Evolutionary conservation across 2,329 filamentous ascomycete genomes (phyloP).

Genomic region (Pestalotiopsis sp.): DNA sequence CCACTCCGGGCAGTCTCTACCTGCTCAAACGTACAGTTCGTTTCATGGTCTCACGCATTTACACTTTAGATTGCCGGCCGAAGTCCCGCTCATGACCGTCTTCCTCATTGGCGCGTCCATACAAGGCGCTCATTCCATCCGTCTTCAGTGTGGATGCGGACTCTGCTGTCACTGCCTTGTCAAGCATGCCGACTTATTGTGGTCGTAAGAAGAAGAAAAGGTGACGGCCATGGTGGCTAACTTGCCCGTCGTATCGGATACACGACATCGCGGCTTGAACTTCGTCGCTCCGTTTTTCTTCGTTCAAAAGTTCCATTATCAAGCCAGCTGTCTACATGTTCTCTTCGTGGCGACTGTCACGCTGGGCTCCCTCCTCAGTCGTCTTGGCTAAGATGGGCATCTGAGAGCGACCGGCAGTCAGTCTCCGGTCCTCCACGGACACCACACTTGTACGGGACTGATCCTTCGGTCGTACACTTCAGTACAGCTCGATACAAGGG

Average conservation of each 20-base stretch:
- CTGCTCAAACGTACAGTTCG: neutral
- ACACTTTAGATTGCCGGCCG: slow-evolving; percentile 6
- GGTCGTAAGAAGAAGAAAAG: neutral
- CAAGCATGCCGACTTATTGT: neutral
- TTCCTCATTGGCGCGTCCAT: neutral
- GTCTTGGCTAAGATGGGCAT: neutral
- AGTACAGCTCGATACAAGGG: neutral
- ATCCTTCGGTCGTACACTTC: neutral
- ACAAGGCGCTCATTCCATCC: neutral
- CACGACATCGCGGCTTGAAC: neutral
- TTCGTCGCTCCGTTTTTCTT: neutral
- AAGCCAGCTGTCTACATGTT: neutral
- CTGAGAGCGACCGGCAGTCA: neutral
- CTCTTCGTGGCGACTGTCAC: neutral
- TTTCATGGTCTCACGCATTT: slow-evolving; percentile 1
- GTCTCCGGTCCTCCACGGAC: neutral
- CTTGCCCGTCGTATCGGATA: neutral
- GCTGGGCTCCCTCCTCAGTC: neutral
- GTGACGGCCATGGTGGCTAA: neutral
- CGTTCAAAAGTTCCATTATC: neutral
- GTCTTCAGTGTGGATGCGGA: neutral
- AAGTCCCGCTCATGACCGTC: neutral
- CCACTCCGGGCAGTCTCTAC: too few species aligned
- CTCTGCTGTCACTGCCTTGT: neutral
- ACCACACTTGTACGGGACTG: neutral